Evolutionary conservation across 805 yeast genomes (phyloP).

Genomic region (Helenozyma baotianmanensis): DNA sequence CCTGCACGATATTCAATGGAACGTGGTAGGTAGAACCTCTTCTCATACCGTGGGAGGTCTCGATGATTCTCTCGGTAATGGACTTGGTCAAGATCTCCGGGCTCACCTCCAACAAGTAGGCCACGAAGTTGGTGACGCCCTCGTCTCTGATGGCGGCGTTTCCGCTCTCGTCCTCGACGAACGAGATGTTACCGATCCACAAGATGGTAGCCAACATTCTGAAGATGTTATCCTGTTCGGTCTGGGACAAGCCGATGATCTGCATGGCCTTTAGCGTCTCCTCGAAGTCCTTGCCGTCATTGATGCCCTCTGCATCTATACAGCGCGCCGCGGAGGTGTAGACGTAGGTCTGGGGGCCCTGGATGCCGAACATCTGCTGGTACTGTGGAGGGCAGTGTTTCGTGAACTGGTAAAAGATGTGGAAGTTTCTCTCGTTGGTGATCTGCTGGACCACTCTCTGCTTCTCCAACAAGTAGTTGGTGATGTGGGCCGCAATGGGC

Average conservation of each 20-base stretch:
- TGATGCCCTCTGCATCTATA: slow-evolving; percentile 79
- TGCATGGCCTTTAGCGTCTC: slow-evolving; percentile 86
- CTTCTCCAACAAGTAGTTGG: slow-evolving; percentile 89
- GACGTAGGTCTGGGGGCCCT: slow-evolving; percentile 86
- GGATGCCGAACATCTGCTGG: slow-evolving; percentile 82
- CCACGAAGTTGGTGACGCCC: slow-evolving; percentile 92
- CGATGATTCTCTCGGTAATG: slow-evolving; percentile 75
- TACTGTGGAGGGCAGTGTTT: slow-evolving; percentile 84
- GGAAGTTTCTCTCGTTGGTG: slow-evolving; percentile 89
- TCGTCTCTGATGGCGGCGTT: slow-evolving; percentile 78
- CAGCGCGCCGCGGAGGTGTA: slow-evolving; percentile 88
- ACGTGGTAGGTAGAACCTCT: slow-evolving; percentile 94
- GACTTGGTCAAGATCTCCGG: slow-evolving; percentile 61
- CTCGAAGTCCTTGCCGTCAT: slow-evolving; percentile 72
- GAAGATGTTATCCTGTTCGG: slow-evolving; percentile 88
- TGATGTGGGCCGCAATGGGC: slow-evolving; percentile 93
- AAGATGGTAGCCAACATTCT: slow-evolving; percentile 76
- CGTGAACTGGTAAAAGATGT: slow-evolving; percentile 92
- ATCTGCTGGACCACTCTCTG: slow-evolving; percentile 97
- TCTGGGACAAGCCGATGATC: slow-evolving; percentile 74
- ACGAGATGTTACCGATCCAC: slow-evolving; percentile 93
- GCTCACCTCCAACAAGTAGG: slow-evolving; percentile 81
- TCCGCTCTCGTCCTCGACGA: slow-evolving; percentile 82
- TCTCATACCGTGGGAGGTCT: slow-evolving; percentile 83
- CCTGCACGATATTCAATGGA: slow-evolving; percentile 88